These are phyloP conservation scores for Pseudozyma sp. DNA, from an alignment of 1,284 basidiomycete species.

Conservation along the genomic window DNA sequence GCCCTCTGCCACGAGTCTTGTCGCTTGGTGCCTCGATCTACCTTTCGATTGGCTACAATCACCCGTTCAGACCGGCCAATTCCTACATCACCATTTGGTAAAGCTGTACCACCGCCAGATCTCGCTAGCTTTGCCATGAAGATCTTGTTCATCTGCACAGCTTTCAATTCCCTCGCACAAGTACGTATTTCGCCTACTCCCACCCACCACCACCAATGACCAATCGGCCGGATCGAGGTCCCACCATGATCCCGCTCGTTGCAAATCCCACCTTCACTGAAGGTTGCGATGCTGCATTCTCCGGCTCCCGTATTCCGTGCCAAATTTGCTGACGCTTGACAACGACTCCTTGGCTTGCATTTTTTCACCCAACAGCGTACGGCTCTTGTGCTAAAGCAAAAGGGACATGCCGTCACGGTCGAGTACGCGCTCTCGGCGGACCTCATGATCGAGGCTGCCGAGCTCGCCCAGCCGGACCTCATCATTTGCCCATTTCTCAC, in stretches of 20 bases:
- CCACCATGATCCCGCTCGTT: no score
- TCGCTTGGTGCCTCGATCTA: neutral
- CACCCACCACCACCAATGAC: no score
- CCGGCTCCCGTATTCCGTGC: no score
- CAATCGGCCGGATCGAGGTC: no score
- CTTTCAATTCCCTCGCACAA: constrained; percentile 69
- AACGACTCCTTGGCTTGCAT: neutral
- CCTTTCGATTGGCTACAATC: neutral
- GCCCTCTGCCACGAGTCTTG: no score
- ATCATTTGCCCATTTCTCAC: constrained; percentile 71
- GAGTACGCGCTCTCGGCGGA: constrained; percentile 70
- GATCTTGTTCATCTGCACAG: constrained; percentile 70
- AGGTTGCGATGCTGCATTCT: no score
- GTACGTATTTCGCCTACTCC: constrained; percentile 10
- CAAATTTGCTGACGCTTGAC: no score
- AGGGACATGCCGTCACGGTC: constrained; percentile 69
- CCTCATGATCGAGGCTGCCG: constrained; percentile 69
- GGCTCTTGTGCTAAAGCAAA: constrained; percentile 67
- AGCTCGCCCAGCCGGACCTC: constrained; percentile 69
- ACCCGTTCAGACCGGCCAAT: neutral
- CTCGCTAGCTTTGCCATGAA: constrained; percentile 25
- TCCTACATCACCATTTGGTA: no score
- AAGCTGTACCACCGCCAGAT: neutral
- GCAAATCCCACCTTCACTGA: no score
- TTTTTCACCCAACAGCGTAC: constrained; percentile 26